Evolutionary conservation across 768 basidiomycete genomes (phyloP).

Genomic region (Rhodotorula diobovata): DNA sequence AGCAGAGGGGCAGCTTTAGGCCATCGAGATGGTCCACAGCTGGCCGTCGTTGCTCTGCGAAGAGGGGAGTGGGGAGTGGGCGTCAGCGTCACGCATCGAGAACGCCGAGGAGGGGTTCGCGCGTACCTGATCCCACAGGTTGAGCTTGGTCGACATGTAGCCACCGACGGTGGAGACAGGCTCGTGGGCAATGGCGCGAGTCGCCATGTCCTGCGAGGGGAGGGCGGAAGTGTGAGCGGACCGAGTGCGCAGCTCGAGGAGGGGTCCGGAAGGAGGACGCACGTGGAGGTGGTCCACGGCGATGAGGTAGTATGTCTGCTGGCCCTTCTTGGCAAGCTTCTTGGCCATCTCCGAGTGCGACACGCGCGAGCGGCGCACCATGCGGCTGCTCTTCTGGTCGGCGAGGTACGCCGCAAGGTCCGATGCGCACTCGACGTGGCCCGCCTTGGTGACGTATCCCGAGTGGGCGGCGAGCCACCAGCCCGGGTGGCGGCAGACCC

Average conservation of each 20-base stretch:
- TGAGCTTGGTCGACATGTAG: slow-evolving; percentile 27
- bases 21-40: slow-evolving; percentile 26
- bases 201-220: slow-evolving; percentile 20
- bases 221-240: neutral
- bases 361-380: slow-evolving; percentile 8
- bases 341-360: slow-evolving; percentile 19
- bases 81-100: neutral
- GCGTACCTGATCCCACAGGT: slow-evolving; percentile 16
- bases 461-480: slow-evolving; percentile 29
- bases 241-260: neutral
- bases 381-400: slow-evolving; percentile 11
- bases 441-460: slow-evolving; percentile 14
- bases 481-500: slow-evolving; percentile 34
- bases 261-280: neutral
- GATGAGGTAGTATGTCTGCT: slow-evolving; percentile 29
- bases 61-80: neutral
- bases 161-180: slow-evolving; percentile 18
- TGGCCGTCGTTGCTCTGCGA: slow-evolving; percentile 9
- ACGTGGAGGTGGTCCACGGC: slow-evolving; percentile 32
- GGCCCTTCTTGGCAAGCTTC: slow-evolving; percentile 14
- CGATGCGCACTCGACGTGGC: slow-evolving; percentile 33
- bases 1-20: slow-evolving; percentile 1
- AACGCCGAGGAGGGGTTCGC: no score
- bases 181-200: slow-evolving; percentile 17
- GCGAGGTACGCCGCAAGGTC: slow-evolving; percentile 31